Evolutionary conservation across 75 land plant species (phyloP), one percentile per base, ranked within the genome.

Genomic region (Selaginella moellendorffii): DNA sequence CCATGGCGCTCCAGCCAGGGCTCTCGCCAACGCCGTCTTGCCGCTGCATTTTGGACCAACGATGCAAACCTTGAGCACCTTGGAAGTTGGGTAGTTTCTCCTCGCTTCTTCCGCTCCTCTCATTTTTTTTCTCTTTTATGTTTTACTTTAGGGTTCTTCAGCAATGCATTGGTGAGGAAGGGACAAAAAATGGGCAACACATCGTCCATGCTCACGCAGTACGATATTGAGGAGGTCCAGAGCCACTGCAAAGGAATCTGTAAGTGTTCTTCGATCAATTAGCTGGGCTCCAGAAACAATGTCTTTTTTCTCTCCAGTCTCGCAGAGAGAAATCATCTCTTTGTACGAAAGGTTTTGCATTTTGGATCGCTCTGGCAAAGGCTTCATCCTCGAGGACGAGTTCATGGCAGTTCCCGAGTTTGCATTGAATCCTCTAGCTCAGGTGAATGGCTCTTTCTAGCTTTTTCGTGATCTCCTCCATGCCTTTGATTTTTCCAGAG

Each of bases 171-270:
- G 14, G 10, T 18, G 14, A 46, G 18, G 60, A 22, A 56, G 60
- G 19, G 20, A 63, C 8, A 27, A 63, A 22, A 22, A 27, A 90
- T 90, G 97, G 97, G 97, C 22, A 87, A 53, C 56, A 71, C 88
- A 0, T 84, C 92, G 1, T 87, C 92, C 0, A 77, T 84, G 80
- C 78, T 90, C 63, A 87, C 97, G 52, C 97, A 90, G 65, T 84
- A 90, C 69, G 97, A 90, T 62, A 77, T 90, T 29, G 97, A 90
- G 75, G 97, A 90, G 63, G 83, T 90, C 9, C 87, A 90, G 70
- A 79, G 77, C 26, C 80, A 87, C 78, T 87, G 92, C 76, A 63
- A 69, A 53, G 54, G 78, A 25, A 72, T 76, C 42, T 90, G 97
- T 90, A 42, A 28, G 87, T 53, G 0, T 30, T 59, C 12, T 25